phyloP scores from a whole-genome alignment of 139 green algal species.

The Closterium sp. region DNA sequence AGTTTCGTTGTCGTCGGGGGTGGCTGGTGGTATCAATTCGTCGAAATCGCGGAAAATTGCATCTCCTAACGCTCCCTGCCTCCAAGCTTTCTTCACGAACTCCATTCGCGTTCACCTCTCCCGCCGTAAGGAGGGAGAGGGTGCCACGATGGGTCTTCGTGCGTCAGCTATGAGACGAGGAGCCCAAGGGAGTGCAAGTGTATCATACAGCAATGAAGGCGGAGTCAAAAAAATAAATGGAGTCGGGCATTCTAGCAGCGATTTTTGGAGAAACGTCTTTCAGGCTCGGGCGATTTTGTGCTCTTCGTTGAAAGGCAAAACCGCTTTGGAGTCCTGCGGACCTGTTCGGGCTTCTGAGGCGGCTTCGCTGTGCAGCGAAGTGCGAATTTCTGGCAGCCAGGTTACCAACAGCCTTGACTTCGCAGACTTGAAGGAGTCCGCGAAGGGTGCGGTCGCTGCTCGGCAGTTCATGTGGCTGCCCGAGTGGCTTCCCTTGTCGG shows the following conservation, averaged over 20 bases:
- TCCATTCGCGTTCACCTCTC: background rate
- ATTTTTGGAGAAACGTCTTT: background rate
- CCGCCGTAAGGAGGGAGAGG: background rate
- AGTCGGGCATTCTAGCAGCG: background rate
- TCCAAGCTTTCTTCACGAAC: background rate
- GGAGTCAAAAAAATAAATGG: background rate
- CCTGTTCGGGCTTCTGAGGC: background rate
- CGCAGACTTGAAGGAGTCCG: background rate
- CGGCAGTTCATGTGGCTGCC: conserved; percentile 23
- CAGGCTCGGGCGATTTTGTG: background rate
- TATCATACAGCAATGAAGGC: background rate
- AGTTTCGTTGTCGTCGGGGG: background rate
- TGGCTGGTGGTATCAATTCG: background rate
- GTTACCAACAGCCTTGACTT: background rate
- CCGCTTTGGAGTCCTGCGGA: background rate
- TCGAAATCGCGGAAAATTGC: background rate
- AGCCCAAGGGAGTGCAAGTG: background rate
- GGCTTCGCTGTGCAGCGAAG: background rate
- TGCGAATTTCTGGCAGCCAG: background rate
- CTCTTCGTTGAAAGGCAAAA: background rate
- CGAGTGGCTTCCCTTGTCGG: conserved; percentile 62
- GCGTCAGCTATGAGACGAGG: background rate
- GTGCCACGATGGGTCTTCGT: background rate
- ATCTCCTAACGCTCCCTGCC: background rate
- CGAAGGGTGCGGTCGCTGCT: background rate